Base-by-base conservation (phyloP, 2,329 filamentous ascomycete species). In the Botrytis aclada region DNA sequence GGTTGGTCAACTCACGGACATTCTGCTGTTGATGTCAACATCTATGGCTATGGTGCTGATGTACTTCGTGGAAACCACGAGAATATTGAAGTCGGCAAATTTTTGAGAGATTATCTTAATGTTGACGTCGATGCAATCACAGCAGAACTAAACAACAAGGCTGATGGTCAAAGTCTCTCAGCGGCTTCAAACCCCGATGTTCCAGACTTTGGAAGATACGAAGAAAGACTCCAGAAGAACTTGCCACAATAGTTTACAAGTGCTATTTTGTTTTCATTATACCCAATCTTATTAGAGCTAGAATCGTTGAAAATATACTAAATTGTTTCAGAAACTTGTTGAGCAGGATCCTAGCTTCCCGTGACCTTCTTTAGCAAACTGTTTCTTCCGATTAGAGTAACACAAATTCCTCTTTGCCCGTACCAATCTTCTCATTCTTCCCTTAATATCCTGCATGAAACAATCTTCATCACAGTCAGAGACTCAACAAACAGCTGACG, bases 1-100 rank as follows among this genome's bases (percentile, higher is more conserved):
- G 97, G 96, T 22, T 99, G 96, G 96, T 91, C 89, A 76, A 97
- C 95, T 0, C 95, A 98, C 81, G 96, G 96, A 41, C 96, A 99
- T 83, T 92, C 91, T 32, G 96, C 92, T 69, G 94, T 96, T 12
- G 96, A 99, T 81, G 96, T 99, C 66, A 99, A 99, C 82, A 93
- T 99, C 77, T 99, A 98, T 83, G 92, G 93, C 70, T 86, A 86
- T 63, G 90, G 93, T 5, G 86, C 88, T 0, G 86, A 88, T 54
- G 88, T 88, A 61, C 85, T 87, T 22, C 85, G 97, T 10, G 95
- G 95, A 12, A 98, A 98, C 81, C 91, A 97, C 71, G 96, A 99
- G 85, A 99, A 99, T 81, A 98, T 91, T 0, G 94, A 98, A 39
- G 87, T 99, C 1, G 96, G 96, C 47, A 85, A 88, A 62, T 99